Percentiles rank a stretch among this genome's conserved stretches.
Evolutionary conservation across 2,329 filamentous ascomycete species (phyloP).

Genomic region (Eutypella sp.): DNA sequence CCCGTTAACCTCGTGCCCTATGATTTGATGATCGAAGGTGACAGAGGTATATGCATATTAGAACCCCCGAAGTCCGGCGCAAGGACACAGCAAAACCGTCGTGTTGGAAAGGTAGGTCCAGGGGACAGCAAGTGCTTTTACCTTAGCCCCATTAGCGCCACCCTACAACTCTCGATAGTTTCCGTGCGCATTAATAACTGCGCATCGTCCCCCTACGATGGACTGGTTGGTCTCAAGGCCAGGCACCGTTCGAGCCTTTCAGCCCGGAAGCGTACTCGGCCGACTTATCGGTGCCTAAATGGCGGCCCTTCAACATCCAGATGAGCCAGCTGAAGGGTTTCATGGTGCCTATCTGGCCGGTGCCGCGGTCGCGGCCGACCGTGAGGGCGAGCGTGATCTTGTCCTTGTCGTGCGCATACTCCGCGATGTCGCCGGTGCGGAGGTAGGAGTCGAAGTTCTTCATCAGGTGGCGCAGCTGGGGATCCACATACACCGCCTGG

Average conservation of each 20-base stretch:
- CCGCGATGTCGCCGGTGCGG: conserved; percentile 19
- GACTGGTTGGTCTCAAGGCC: background rate
- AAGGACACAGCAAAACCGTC: too few relatives aligned
- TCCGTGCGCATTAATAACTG: too few relatives aligned
- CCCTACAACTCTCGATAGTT: too few relatives aligned
- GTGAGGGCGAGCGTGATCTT: conserved; percentile 33
- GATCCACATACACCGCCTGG: conserved; percentile 27
- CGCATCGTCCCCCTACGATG: too few relatives aligned
- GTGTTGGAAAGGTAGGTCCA: too few relatives aligned
- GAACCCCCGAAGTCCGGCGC: too few relatives aligned
- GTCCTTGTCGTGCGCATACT: conserved; percentile 21
- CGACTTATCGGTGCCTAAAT: conserved; percentile 26
- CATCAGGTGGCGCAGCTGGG: conserved; percentile 30
- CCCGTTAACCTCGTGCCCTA: too few relatives aligned
- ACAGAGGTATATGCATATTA: too few relatives aligned
- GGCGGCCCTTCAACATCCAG: conserved; percentile 34
- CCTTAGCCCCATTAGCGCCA: too few relatives aligned
- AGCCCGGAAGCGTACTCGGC: background rate
- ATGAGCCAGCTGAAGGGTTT: conserved; percentile 35
- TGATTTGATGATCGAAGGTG: too few relatives aligned
- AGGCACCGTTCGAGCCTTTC: background rate
- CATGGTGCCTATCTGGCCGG: conserved; percentile 32
- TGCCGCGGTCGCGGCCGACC: conserved; percentile 34
- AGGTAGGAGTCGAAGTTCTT: conserved; percentile 29
- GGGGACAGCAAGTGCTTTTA: too few relatives aligned